Conservation (phyloP, 2,329 filamentous ascomycete species). For the Penicillium sp. region DNA sequence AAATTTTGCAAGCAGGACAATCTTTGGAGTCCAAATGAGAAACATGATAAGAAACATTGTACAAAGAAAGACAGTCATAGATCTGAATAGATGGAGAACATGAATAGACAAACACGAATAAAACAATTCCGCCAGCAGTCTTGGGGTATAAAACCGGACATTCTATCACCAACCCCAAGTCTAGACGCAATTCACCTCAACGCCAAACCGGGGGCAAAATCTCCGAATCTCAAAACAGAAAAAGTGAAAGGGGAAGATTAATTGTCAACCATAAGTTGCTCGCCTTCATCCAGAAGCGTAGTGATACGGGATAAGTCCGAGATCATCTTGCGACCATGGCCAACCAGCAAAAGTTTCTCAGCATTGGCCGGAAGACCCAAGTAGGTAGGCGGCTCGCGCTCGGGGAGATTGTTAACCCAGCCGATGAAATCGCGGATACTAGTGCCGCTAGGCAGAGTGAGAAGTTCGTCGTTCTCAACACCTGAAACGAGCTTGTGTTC, state of each 20-base stretch:
- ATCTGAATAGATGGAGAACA: constrained; percentile 19
- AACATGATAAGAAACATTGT: constrained; percentile 14
- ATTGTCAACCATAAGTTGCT: constrained; percentile 80
- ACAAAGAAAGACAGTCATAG: constrained; percentile 19
- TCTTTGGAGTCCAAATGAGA: constrained; percentile 1
- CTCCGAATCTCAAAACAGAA: background rate
- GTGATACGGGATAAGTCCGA: constrained; percentile 83
- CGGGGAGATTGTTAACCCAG: constrained; percentile 91
- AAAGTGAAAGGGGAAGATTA: constrained; percentile 27
- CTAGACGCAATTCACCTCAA: constrained; percentile 19
- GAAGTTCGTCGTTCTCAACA: constrained; percentile 62
- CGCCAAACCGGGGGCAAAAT: constrained; percentile 13
- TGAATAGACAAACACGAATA: constrained; percentile 10
- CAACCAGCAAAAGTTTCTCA: constrained; percentile 91
- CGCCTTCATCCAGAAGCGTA: constrained; percentile 88
- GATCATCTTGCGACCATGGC: constrained; percentile 83
- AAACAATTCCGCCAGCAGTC: constrained; percentile 20
- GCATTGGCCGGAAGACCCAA: constrained; percentile 92
- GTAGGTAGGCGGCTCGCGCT: constrained; percentile 95
- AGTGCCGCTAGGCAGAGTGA: constrained; percentile 80
- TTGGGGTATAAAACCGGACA: constrained; percentile 18
- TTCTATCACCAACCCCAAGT: constrained; percentile 12
- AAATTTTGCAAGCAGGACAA: constrained; percentile 14
- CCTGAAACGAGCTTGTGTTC: constrained; percentile 86
- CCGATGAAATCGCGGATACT: constrained; percentile 82